Percentiles rank a stretch among this genome's conserved stretches.
These are phyloP conservation scores for Amoebophrya sp. DNA, from an alignment of 169 alveolate genomes.

Conservation along the genomic window DNA sequence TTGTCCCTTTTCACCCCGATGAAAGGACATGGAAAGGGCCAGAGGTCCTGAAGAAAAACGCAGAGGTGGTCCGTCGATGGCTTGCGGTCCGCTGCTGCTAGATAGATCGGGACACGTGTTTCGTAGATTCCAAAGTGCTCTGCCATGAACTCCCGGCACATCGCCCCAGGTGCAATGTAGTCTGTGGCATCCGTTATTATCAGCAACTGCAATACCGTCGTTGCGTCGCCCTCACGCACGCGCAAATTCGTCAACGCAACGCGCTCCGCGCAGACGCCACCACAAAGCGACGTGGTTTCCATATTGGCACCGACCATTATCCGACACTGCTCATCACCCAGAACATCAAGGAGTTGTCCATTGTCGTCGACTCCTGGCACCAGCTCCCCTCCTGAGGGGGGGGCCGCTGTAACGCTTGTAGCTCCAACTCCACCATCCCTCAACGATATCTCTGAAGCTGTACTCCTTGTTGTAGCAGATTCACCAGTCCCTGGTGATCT, in stretches of 20 bases:
- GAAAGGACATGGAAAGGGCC: neutral
- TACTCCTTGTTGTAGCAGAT: too few species aligned
- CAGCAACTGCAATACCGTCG: neutral
- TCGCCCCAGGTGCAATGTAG: neutral
- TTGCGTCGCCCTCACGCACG: neutral
- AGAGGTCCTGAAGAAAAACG: neutral
- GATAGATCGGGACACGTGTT: neutral
- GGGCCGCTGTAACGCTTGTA: too few species aligned
- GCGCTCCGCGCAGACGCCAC: neutral
- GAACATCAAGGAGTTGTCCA: neutral
- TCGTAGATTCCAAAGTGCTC: neutral
- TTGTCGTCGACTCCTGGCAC: neutral
- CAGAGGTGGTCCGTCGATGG: neutral
- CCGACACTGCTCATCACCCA: neutral
- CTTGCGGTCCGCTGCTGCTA: neutral
- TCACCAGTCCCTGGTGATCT: too few species aligned
- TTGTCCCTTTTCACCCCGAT: neutral
- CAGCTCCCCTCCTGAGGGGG: neutral
- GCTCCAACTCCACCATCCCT: too few species aligned
- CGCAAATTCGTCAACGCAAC: neutral
- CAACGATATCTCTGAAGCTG: too few species aligned
- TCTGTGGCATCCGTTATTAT: neutral
- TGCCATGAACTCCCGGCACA: slow-evolving; percentile 3
- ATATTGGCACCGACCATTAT: neutral
- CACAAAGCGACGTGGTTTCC: neutral